Evolutionary conservation across 2,329 filamentous ascomycete species (phyloP), one percentile per base, ranked within the genome.

Genomic region (Dactylellina parvicollis): DNA sequence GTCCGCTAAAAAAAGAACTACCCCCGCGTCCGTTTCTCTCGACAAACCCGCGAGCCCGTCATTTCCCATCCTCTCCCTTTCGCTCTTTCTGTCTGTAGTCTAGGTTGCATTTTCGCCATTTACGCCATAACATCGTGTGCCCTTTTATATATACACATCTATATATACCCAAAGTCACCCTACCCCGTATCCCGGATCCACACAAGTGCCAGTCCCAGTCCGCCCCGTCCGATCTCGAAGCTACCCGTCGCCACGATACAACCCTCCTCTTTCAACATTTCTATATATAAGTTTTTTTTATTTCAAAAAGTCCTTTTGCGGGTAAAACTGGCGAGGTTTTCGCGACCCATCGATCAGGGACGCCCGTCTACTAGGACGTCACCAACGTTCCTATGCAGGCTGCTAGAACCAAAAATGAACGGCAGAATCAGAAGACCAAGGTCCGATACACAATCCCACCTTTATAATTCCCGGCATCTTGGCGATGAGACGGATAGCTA

Each of bases 341-440:
- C 52, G 67, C 57, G 64, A 57, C 52, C n/a, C 32, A 26, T 57
- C 66, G 20, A 57, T 62, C 56, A 71, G 66, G 57, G 57, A 71
- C 66, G 66, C 52, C 67, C 67, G 59, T 52, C 65, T n/a, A n/a
- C 42, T 64, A 54, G 67, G 67, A 72, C 67, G 67, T 65, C 67
- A 60, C 59, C 57, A 72, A 72, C 59, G 59, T 74, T 47, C 55
- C 60, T 66, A 76, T 76, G 75, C 75, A 76, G 73, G 75, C 49
- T 54, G 49, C 73, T 66, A 86, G 84, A 81, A 84, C 82, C 78
- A 86, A 85, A 80, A 83, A 84, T 80, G 86, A 88, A 79, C 81
- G 82, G 79, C 84, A 85, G 79, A 85, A 84, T 81, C 85, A 86
- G 79, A 88, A 87, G 83, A 85, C 85, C 78, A 88, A 88, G 85